Evolutionary conservation across 257 asterid genomes (phyloP), one percentile per base, ranked within the genome.

Genomic region (Handroanthus guayacan): DNA sequence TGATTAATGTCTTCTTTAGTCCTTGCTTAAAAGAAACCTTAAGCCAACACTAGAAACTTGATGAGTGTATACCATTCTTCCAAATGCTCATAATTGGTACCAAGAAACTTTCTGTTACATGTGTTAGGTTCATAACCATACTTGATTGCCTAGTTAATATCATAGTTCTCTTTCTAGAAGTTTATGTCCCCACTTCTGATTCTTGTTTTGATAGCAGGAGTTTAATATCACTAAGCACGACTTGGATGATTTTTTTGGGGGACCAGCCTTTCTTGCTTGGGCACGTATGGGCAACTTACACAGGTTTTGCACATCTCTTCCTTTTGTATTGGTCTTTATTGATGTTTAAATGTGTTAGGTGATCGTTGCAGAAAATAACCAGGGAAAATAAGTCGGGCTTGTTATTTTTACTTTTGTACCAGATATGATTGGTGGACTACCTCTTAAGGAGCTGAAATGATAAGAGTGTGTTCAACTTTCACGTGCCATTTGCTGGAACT

Each of bases 191-290:
- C 31, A 51, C 45, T 71, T 79, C 80, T 82, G 67, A 70, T 56
- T 71, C 51, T 76, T 75, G 72, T 39, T 75, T 74, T 74, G 71
- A 45, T 62, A 13, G 79, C 92, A 91, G 94, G 91, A 87, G 60
- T 92, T 88, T 82, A 92, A 92, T 86, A 84, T 95, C 74, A 82
- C 90, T 57, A 78, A 83, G 69, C 80, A 82, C 55, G 97, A 91
- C 62, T 82, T 95, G 83, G 77, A 85, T 74, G 80, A 84, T 83
- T 95, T 92, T 91, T 95, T 95, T 78, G 98, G 99, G 63, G 99
- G 99, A 80, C 99, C 99, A 73, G 97, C 98, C 43, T 95, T 92
- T 85, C 98, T 95, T 85, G 98, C 98, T 72, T 95, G 99, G 99
- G 99, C 98, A 77, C 99, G 99, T 82, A 91, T 95, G 97, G 99